phyloP scores from a whole-genome alignment of 352 stramenopile genomes.

The Lagenidium sp. region DNA sequence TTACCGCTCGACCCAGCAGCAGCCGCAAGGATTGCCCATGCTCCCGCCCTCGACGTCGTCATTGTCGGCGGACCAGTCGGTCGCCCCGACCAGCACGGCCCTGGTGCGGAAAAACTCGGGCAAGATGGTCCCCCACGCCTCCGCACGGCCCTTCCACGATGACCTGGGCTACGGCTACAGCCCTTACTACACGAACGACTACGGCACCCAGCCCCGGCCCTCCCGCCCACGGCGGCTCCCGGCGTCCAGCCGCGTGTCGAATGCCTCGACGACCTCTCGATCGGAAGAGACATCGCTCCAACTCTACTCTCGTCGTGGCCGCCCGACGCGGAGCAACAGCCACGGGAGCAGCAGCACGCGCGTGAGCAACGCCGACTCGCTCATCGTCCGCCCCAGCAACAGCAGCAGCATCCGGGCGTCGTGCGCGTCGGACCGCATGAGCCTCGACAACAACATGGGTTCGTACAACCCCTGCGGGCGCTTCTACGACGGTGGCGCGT shows the following conservation, averaged over 20 bases:
- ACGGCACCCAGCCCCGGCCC: neutral
- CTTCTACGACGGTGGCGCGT: conserved; percentile 35
- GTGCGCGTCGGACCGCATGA: conserved; percentile 49
- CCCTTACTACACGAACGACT: neutral
- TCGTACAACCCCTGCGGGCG: conserved; percentile 44
- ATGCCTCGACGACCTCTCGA: conserved; percentile 8
- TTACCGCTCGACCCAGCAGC: conserved; percentile 11
- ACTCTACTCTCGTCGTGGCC: conserved; percentile 46
- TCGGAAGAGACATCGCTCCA: conserved; percentile 44
- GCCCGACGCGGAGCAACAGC: conserved; percentile 3
- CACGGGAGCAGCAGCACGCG: conserved; percentile 14
- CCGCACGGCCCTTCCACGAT: neutral
- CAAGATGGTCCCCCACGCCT: conserved; percentile 24
- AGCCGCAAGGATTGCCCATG: neutral
- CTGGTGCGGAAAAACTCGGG: conserved; percentile 52
- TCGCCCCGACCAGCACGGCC: conserved; percentile 13
- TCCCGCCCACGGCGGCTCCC: conserved; percentile 3
- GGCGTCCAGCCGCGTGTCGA: neutral
- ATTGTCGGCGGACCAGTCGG: no score
- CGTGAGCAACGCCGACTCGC: conserved; percentile 35
- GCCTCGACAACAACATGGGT: conserved; percentile 65
- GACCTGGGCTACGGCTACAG: neutral
- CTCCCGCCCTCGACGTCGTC: neutral
- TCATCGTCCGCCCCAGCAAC: conserved; percentile 35
- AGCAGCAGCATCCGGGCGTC: conserved; percentile 36